Conservation (phyloP, 2,329 filamentous ascomycete genomes). For the Aspergillus uvarum region DNA sequence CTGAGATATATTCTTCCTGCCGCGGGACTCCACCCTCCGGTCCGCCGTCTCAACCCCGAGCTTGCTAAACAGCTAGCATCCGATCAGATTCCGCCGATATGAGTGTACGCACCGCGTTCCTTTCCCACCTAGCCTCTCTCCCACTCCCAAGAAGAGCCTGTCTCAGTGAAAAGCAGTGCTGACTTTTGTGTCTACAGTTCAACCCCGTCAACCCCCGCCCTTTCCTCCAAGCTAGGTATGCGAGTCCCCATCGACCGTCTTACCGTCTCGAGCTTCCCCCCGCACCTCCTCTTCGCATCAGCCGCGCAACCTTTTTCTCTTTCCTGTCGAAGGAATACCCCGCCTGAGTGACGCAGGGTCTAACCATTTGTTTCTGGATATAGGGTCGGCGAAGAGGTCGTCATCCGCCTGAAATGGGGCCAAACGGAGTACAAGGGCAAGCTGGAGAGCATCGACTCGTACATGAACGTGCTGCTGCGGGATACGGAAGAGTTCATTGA, state of each 20-base stretch:
- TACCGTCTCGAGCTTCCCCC: not conserved
- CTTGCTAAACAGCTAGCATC: constrained; percentile 2
- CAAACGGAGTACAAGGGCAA: constrained; percentile 95
- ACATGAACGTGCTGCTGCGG: constrained; percentile 97
- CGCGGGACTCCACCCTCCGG: not conserved
- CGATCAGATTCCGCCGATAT: constrained; percentile 24
- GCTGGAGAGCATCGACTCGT: constrained; percentile 90
- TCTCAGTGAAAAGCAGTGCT: not conserved
- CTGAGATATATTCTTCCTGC: not conserved
- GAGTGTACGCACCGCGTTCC: constrained; percentile 30
- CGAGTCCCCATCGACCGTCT: constrained; percentile 26
- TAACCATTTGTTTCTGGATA: not conserved
- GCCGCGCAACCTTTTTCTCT: not conserved
- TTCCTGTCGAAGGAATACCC: constrained; percentile 5
- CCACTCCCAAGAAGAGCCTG: not conserved
- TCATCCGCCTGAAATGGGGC: constrained; percentile 95
- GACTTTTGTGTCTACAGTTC: constrained; percentile 55
- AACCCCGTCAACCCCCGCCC: constrained; percentile 95
- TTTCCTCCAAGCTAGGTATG: constrained; percentile 88
- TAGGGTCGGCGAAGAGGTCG: constrained; percentile 84
- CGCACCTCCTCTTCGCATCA: not conserved
- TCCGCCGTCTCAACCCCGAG: constrained; percentile 5
- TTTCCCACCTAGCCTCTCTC: not conserved
- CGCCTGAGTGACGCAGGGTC: constrained; percentile 5
- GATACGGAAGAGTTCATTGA: constrained; percentile 91